Base-by-base conservation (phyloP, 805 yeast species). In the Candida mattraensis region DNA sequence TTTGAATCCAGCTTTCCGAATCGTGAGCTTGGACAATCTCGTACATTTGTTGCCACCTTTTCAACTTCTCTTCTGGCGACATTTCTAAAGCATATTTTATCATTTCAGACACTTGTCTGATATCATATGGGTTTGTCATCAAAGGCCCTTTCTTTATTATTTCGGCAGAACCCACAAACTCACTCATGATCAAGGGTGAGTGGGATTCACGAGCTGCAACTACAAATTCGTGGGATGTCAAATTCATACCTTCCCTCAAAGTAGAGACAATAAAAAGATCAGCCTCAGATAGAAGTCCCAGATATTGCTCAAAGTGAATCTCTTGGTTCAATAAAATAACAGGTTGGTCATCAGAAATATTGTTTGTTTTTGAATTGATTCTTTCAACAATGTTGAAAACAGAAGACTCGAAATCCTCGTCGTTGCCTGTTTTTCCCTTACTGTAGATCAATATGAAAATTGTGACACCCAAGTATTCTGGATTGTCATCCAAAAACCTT, bases 211-310 rank as follows among this genome's bases (percentile, higher is more conserved):
- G 63, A 1, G 93, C 76, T 17, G 95, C 85, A 37, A 81, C 82
- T 26, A 88, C 74, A 57, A 83, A 93, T 58, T 93, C 99, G 56
- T 93, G 99, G 50, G 96, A 91, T 0, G 98, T 89, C 54, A 93
- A 69, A 52, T 93, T 93, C 88, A 93, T 85, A 17, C 99, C 99
- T 60, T 93, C 99, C 56, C 99, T 80, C 70, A 91, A 75, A 2
- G 96, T 85, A 7, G 94, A 80, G 2, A 91, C 96, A 28, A 85
- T 79, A 53, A 93, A 93, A 1, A 78, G 69, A 47, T 87, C 94
- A 1, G 98, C 96, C 55, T 88, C 97, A 23, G 79, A 66, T 29
- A 85, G 73, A 32, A 93, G 64, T 0, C 96, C 98, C 40, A 93
- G 60, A 56, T 93, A 93, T 61, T 93, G 98, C 37, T 79, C 83